Evolutionary conservation across 1,284 basidiomycete species (phyloP).

Genomic region (Amanita bisporigera): DNA sequence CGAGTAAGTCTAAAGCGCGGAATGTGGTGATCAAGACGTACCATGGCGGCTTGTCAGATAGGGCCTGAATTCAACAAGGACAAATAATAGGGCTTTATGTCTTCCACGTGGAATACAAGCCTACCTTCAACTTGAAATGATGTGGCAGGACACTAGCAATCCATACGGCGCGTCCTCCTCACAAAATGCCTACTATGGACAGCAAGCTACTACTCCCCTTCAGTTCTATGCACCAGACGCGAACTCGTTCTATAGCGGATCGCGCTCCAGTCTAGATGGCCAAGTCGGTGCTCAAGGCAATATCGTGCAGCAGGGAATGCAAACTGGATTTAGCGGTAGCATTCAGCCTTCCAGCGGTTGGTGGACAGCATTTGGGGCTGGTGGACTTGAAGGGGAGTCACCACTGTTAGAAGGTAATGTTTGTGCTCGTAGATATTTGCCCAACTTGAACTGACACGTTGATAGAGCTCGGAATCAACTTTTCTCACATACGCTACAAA

Average conservation of each 20-base stretch:
- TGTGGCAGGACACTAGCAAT: conserved; percentile 72
- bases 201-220: conserved; percentile 55
- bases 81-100: conserved; percentile 29
- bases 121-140: conserved; percentile 34
- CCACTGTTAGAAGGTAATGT: conserved; percentile 85
- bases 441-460: not conserved
- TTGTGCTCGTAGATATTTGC: not conserved
- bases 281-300: conserved; percentile 63
- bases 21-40: conserved; percentile 27
- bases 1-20: conserved; percentile 14
- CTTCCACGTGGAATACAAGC: conserved; percentile 21
- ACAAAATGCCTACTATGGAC: conserved; percentile 61
- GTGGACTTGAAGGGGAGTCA: conserved; percentile 94
- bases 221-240: conserved; percentile 70
- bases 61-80: conserved; percentile 37
- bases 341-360: conserved; percentile 77
- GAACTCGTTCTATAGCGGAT: conserved; percentile 65
- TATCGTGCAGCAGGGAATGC: conserved; percentile 52
- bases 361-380: conserved; percentile 97
- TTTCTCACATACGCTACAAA: conserved; percentile 94
- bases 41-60: conserved; percentile 53
- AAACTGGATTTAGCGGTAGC: conserved; percentile 66
- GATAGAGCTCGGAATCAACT: conserved; percentile 96
- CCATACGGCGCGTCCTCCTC: conserved; percentile 63
- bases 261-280: conserved; percentile 75